Base-by-base conservation (phyloP, 2,329 filamentous ascomycete genomes). In the Pseudocercospora fuligena region DNA sequence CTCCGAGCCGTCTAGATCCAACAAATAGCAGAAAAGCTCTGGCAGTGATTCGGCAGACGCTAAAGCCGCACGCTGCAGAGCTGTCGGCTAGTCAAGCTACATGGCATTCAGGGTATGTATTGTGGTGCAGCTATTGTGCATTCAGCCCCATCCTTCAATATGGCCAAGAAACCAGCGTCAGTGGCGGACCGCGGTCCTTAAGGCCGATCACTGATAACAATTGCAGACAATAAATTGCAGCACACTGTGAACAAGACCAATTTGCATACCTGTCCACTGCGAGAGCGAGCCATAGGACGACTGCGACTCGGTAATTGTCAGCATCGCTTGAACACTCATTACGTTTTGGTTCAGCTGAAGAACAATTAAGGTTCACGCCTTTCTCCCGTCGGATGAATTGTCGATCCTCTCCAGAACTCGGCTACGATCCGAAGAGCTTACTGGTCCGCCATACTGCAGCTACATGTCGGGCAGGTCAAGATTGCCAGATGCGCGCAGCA, bases 81-180 rank as follows among this genome's bases (percentile, higher is more conserved):
- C 47, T 51, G 47, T 51, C 47, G 47, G 47, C 21, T 51, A 21
- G 47, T 23, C n/a, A 25, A 51, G 40, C 40, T 19, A 46, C 21
- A 21, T 51, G 47, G 21, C n/a, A 25, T 51, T 12, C 16, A 12
- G 21, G 47, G 47, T 12, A 21, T 51, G 21, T 51, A 51, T 21
- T 51, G 47, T 51, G 47, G 14, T 46, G 43, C 47, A 51, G 47
- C 47, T 19, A 31, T 51, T 25, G 47, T 51, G 47, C 47, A 25
- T 51, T 51, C 47, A 51, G 47, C 47, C 47, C 47, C 47, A 51
- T 51, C 47, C 47, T 51, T 51, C 47, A 11, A 21, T 51, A 51
- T 51, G 47, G 47, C 11, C 11, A 19, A 51, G n/a, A 25, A 21
- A 2, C 14, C 21, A 25, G 47, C 47, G 47, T 23, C 16, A 51